Evolutionary conservation across 257 asterid species (phyloP).

Genomic region (Solanum pinnatisectum): DNA sequence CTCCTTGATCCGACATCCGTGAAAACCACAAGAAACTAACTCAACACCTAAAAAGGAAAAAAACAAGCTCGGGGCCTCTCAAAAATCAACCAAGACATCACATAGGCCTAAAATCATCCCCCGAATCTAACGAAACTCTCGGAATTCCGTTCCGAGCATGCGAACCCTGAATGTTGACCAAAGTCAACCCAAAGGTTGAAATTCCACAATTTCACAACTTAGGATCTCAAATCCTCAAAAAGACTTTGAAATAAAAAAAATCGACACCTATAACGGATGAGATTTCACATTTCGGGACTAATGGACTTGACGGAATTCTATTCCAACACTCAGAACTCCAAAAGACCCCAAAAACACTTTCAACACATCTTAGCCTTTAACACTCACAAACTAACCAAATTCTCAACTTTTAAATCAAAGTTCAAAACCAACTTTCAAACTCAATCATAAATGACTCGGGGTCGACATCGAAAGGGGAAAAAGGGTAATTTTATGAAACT

Average conservation of each 20-base stretch:
- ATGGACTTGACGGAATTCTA: neutral
- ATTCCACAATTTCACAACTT: neutral
- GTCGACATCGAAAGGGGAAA: neutral
- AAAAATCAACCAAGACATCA: neutral
- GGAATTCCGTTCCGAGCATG: no score
- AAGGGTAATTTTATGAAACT: no score
- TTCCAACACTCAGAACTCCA: neutral
- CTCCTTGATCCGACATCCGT: neutral
- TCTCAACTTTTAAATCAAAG: neutral
- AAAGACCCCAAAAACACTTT: neutral
- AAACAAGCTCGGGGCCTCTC: neutral
- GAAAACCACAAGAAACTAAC: neutral
- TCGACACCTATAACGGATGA: fast-evolving
- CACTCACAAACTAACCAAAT: neutral
- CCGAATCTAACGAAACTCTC: neutral
- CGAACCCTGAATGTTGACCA: neutral
- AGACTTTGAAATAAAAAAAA: neutral
- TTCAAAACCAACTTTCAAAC: no score
- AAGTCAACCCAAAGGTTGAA: neutral
- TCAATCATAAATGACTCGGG: neutral
- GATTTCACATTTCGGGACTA: neutral
- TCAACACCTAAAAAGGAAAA: neutral
- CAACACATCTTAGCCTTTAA: no score
- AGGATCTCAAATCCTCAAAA: neutral
- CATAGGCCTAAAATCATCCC: neutral